phyloP scores from a whole-genome alignment of 2,329 filamentous ascomycete species.

The Didymella pinodella region DNA sequence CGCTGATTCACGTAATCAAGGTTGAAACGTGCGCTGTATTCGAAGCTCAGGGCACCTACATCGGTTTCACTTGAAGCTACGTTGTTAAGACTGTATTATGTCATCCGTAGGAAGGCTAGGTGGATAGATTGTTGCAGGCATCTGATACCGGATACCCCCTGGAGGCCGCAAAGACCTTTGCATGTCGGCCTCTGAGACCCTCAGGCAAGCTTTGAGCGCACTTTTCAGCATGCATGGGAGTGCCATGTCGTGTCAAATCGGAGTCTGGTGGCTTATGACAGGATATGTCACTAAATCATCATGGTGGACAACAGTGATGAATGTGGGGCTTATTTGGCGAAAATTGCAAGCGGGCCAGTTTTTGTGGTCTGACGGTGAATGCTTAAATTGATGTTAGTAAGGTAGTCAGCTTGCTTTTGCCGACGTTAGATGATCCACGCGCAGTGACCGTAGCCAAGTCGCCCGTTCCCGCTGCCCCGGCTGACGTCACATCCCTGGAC shows the following conservation, averaged over 20 bases:
- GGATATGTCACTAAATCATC: not conserved
- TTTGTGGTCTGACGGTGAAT: not conserved
- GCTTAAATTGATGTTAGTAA: not conserved
- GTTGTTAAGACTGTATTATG: not conserved
- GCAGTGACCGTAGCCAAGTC: conserved; percentile 19
- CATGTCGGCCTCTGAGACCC: too few relatives aligned
- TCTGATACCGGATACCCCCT: too few relatives aligned
- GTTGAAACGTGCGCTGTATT: not conserved
- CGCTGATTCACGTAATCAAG: not conserved
- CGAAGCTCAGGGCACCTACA: not conserved
- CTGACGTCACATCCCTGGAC: conserved; percentile 9
- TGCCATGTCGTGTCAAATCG: not conserved
- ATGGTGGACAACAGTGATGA: not conserved
- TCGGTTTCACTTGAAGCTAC: not conserved
- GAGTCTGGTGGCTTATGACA: not conserved
- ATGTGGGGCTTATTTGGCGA: not conserved
- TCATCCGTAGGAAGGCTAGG: not conserved
- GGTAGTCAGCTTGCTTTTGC: not conserved
- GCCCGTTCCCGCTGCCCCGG: conserved; percentile 13
- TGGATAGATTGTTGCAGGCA: not conserved
- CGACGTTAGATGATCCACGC: conserved; percentile 12
- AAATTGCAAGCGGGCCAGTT: not conserved
- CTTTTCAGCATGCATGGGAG: too few relatives aligned
- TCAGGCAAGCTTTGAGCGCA: too few relatives aligned
- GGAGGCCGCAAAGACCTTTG: too few relatives aligned